A percentile compares a stretch with the other conserved stretches of the same genome.
phyloP scores from a whole-genome alignment of 1,284 basidiomycete species.

The Sporisorium reilianum region DNA sequence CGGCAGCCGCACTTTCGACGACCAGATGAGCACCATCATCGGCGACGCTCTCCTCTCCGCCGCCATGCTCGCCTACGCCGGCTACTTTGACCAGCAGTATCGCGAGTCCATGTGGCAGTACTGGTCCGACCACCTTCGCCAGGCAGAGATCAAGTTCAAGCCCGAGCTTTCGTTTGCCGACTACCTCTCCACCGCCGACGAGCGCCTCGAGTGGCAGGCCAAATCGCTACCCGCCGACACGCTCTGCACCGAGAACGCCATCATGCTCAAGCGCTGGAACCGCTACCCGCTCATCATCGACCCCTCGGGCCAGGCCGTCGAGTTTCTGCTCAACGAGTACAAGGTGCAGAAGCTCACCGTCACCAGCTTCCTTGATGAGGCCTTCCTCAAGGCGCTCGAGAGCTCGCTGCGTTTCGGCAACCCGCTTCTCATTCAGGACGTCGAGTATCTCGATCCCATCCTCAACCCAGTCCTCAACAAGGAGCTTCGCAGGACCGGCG shows the following conservation, averaged over 20 bases:
- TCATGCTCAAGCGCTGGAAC: conserved; percentile 95
- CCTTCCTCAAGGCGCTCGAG: conserved; percentile 97
- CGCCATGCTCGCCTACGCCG: conserved; percentile 95
- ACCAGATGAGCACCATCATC: conserved; percentile 98
- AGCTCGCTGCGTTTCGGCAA: conserved; percentile 99
- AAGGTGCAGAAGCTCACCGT: conserved; percentile 96
- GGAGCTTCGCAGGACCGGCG: conserved; percentile 87
- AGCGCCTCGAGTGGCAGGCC: conserved; percentile 94
- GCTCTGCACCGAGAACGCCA: conserved; percentile 96
- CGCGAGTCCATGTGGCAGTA: conserved; percentile 97
- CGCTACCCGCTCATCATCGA: conserved; percentile 98
- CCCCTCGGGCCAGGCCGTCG: conserved; percentile 97
- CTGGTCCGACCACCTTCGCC: conserved; percentile 88
- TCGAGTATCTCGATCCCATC: conserved; percentile 97
- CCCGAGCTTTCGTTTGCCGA: conserved; percentile 90
- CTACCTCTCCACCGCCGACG: conserved; percentile 96
- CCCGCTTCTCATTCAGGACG: conserved; percentile 95
- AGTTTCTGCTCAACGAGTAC: conserved; percentile 94
- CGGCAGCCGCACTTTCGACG: conserved; percentile 94
- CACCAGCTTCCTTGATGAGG: conserved; percentile 97
- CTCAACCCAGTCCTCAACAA: conserved; percentile 97
- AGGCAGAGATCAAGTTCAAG: conserved; percentile 94
- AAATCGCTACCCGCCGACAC: conserved; percentile 94
- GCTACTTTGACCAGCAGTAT: conserved; percentile 99
- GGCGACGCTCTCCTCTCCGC: conserved; percentile 96